Evolutionary conservation across 2,329 filamentous ascomycete genomes (phyloP).

Genomic region (Sclerotinia glacialis): DNA sequence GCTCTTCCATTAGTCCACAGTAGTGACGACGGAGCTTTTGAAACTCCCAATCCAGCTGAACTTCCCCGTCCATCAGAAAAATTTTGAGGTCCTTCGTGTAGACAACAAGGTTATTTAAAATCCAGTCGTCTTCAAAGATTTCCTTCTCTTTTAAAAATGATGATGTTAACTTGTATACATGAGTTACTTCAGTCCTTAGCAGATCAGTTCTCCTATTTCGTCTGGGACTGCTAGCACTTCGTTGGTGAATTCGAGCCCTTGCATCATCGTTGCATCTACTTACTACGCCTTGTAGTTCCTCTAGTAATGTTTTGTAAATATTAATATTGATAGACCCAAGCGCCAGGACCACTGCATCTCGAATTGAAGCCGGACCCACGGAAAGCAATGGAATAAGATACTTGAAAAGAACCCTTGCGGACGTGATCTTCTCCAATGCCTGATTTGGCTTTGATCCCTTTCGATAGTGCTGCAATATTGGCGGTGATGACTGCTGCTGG

Average conservation of each 20-base stretch:
- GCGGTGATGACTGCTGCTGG: slow-evolving; percentile 54
- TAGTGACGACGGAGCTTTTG: slow-evolving; percentile 90
- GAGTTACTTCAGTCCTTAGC: slow-evolving; percentile 88
- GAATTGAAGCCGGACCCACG: slow-evolving; percentile 73
- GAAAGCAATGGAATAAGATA: slow-evolving; percentile 86
- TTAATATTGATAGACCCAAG: slow-evolving; percentile 94
- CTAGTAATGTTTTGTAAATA: slow-evolving; percentile 84
- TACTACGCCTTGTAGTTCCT: slow-evolving; percentile 85
- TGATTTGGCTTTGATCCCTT: slow-evolving; percentile 73
- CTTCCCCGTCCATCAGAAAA: slow-evolving; percentile 90
- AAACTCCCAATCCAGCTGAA: slow-evolving; percentile 93
- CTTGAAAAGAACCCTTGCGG: slow-evolving; percentile 84
- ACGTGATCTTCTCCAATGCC: slow-evolving; percentile 75
- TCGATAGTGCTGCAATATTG: slow-evolving; percentile 69
- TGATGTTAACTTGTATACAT: slow-evolving; percentile 91
- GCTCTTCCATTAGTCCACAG: slow-evolving; percentile 86
- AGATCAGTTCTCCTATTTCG: slow-evolving; percentile 82
- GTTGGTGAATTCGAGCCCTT: slow-evolving; percentile 79
- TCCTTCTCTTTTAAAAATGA: slow-evolving; percentile 79
- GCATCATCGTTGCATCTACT: slow-evolving; percentile 85
- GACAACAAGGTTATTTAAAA: slow-evolving; percentile 80
- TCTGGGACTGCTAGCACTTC: slow-evolving; percentile 77
- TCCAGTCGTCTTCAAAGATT: slow-evolving; percentile 83
- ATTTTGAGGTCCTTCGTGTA: slow-evolving; percentile 92
- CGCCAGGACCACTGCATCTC: slow-evolving; percentile 86